phyloP scores from a whole-genome alignment of 2,329 filamentous ascomycete genomes.

The Dothiorella sarmentorum region DNA sequence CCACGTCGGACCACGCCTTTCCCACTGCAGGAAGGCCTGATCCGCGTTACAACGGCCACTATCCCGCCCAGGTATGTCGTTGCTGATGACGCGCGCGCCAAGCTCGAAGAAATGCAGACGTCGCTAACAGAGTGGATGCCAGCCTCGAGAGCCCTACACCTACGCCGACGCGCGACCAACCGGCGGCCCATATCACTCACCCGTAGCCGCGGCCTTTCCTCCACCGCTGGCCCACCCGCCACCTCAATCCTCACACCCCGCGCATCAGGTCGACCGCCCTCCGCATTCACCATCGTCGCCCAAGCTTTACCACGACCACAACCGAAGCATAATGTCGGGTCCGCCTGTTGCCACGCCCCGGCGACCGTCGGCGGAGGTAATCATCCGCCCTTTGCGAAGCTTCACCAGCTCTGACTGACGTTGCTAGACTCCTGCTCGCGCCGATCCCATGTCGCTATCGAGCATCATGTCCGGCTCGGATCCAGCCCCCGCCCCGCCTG shows the following conservation, averaged over 20 bases:
- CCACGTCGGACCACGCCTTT: conserved; percentile 44
- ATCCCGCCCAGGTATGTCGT: conserved; percentile 31
- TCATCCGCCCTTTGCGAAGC: conserved; percentile 19
- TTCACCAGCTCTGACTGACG: conserved; percentile 24
- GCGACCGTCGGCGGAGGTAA: conserved; percentile 36
- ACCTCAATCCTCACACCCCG: conserved; percentile 34
- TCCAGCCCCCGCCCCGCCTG: conserved; percentile 50
- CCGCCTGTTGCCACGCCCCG: conserved; percentile 33
- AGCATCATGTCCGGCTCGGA: conserved; percentile 85
- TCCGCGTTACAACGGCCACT: conserved; percentile 34
- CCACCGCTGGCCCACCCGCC: conserved; percentile 37
- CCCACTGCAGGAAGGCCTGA: conserved; percentile 30
- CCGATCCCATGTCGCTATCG: conserved; percentile 92
- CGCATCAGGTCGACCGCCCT: conserved; percentile 34
- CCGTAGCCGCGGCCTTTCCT: conserved; percentile 31
- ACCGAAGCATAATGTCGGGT: conserved; percentile 26
- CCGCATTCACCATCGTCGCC: conserved; percentile 39
- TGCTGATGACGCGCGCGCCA: conserved; percentile 11
- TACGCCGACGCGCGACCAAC: conserved; percentile 32
- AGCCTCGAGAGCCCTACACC: conserved; percentile 35
- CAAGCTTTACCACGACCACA: conserved; percentile 29
- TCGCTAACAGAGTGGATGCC: conserved; percentile 19
- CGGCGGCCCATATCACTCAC: conserved; percentile 37
- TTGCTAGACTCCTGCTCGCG: conserved; percentile 65
- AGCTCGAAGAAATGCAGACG: conserved; percentile 11